Conservation (phyloP, 176 grass and related monocot genomes). For the Otatea glauca region DNA sequence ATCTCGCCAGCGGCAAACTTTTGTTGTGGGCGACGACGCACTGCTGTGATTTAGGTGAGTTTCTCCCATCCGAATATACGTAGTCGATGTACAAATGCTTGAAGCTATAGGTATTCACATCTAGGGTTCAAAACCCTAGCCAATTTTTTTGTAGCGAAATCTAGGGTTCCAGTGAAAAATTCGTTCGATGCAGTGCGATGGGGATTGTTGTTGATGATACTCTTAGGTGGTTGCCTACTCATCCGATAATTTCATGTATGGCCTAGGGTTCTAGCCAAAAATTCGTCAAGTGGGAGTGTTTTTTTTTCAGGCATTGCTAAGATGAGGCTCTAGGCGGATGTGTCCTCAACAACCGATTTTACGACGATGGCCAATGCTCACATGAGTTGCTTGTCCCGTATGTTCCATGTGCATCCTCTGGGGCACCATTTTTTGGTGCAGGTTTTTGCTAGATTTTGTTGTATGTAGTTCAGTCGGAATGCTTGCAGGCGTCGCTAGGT, state of each 20-base stretch:
- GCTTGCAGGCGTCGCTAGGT: neutral
- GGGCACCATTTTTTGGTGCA: neutral
- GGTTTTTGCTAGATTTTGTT: neutral
- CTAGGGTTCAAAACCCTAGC: neutral
- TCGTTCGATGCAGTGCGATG: rapidly evolving
- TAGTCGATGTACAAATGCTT: neutral
- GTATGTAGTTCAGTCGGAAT: neutral
- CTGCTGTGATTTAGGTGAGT: neutral
- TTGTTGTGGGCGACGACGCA: no score
- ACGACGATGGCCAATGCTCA: rapidly evolving
- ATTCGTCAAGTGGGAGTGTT: no score
- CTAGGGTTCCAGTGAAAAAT: neutral
- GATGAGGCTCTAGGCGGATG: no score
- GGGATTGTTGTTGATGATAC: rapidly evolving
- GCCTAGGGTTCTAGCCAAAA: neutral
- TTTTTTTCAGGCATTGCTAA: no score
- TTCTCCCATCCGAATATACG: neutral
- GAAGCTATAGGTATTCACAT: neutral
- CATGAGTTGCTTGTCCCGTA: neutral
- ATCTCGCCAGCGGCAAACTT: neutral
- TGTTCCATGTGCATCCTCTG: neutral
- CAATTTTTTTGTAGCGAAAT: neutral
- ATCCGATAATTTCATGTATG: rapidly evolving
- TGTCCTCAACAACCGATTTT: no score
- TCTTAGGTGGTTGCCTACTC: neutral